phyloP scores from a whole-genome alignment of 495 filamentous ascomycete species.

The Daldinia decipiens region DNA sequence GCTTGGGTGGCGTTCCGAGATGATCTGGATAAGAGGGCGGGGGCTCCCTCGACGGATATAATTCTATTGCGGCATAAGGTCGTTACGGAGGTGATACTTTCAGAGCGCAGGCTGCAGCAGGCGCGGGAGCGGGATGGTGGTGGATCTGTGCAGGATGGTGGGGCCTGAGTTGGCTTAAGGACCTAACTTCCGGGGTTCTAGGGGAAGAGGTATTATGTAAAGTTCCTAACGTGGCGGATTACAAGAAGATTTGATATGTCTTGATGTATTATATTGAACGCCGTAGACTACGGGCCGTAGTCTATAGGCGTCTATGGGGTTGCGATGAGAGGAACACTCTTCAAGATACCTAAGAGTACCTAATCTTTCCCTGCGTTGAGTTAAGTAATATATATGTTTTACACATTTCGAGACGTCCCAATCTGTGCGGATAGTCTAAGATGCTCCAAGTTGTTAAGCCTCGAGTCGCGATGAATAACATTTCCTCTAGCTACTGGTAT shows the following conservation, averaged over 20 bases:
- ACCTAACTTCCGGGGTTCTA: background rate
- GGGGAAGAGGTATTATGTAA: background rate
- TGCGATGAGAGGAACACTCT: background rate
- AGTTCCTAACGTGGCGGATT: background rate
- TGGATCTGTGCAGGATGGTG: background rate
- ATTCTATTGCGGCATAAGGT: conserved; percentile 22
- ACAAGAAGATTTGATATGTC: background rate
- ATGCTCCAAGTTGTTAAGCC: too few species aligned
- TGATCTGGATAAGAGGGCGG: conserved; percentile 3
- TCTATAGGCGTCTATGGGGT: background rate
- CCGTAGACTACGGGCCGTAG: background rate
- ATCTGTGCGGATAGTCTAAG: too few species aligned
- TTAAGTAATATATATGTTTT: background rate
- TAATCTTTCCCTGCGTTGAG: background rate
- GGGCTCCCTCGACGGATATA: background rate
- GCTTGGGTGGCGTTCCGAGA: conserved; percentile 18
- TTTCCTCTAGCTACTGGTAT: conserved; percentile 1
- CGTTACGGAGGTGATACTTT: conserved; percentile 16
- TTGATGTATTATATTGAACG: background rate
- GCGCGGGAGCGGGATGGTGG: background rate
- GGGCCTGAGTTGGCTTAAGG: background rate
- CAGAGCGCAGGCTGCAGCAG: conserved; percentile 6
- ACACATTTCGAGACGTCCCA: too few species aligned
- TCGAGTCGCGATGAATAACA: too few species aligned
- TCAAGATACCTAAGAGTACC: background rate